These are phyloP conservation scores for Hypoxylon sp. DNA, from an alignment of 2,329 filamentous ascomycete species.

Conservation along the genomic window DNA sequence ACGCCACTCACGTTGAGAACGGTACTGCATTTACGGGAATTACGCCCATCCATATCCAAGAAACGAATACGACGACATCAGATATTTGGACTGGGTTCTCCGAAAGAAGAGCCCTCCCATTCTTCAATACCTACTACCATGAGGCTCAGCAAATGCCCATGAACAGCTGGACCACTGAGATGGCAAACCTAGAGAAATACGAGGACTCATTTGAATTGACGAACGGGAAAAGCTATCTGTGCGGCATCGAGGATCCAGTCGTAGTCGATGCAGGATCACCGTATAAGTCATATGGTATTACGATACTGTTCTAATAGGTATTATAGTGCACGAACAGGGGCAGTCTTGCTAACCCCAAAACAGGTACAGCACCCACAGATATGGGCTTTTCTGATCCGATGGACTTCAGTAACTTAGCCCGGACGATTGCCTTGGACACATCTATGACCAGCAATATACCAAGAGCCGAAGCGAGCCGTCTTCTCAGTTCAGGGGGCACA, in stretches of 20 bases:
- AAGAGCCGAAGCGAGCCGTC: not conserved
- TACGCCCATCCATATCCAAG: constrained; percentile 8
- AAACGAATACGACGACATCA: not conserved
- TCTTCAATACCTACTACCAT: not conserved
- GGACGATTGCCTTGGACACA: not conserved
- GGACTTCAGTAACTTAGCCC: not conserved
- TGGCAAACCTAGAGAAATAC: not conserved
- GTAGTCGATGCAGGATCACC: not conserved
- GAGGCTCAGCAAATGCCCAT: not conserved
- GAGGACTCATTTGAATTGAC: constrained; percentile 1
- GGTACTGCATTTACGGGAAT: not conserved
- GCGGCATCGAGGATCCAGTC: constrained; percentile 7
- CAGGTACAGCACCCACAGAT: constrained; percentile 1
- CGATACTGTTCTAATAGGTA: not conserved
- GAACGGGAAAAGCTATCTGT: constrained; percentile 1
- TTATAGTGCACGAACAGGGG: not conserved
- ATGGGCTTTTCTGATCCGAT: constrained; percentile 2
- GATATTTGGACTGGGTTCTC: constrained; percentile 1
- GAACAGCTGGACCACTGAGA: not conserved
- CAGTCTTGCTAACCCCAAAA: not conserved
- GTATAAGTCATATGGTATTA: constrained; percentile 6
- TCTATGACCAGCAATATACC: not conserved
- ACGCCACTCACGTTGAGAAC: not conserved
- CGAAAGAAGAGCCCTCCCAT: constrained; percentile 1
- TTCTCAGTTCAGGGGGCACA: not conserved